Evolutionary conservation across 371 early-diverging fungal genomes (phyloP).

Genomic region (Lichtheimia hyalospora): DNA sequence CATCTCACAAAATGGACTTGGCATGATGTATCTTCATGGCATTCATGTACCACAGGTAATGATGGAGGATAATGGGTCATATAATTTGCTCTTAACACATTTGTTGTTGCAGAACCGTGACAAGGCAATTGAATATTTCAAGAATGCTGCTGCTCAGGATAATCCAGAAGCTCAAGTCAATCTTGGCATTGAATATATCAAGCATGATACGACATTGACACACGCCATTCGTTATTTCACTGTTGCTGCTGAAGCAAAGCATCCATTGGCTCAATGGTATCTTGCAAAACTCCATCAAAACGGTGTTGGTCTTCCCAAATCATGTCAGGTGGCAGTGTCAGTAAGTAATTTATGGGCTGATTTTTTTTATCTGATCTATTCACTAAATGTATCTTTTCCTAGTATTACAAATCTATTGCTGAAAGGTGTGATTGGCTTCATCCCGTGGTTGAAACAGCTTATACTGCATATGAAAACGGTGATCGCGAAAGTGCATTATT

Average conservation of each 20-base stretch:
- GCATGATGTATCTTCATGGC: slow-evolving; percentile 82
- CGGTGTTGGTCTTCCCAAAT: slow-evolving; percentile 36
- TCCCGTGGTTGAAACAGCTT: slow-evolving; percentile 62
- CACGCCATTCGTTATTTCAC: slow-evolving; percentile 30
- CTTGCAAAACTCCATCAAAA: slow-evolving; percentile 66
- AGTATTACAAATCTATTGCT: slow-evolving; percentile 78
- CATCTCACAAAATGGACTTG: slow-evolving; percentile 70
- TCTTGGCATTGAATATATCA: slow-evolving; percentile 40
- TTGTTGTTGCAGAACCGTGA: slow-evolving; percentile 32
- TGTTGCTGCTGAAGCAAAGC: slow-evolving; percentile 56
- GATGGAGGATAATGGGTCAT: not conserved
- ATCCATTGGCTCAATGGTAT: slow-evolving; percentile 75
- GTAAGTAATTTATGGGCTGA: slow-evolving; percentile 34
- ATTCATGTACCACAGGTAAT: slow-evolving; percentile 50
- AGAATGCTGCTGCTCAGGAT: slow-evolving; percentile 58
- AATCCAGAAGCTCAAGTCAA: slow-evolving; percentile 67
- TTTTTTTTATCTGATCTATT: not conserved
- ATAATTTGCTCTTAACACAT: slow-evolving; percentile 2
- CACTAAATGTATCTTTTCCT: not conserved
- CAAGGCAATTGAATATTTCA: slow-evolving; percentile 59
- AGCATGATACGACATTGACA: slow-evolving; percentile 28
- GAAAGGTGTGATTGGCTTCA: slow-evolving; percentile 86
- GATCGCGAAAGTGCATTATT: slow-evolving; percentile 72
- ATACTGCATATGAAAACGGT: slow-evolving; percentile 52
- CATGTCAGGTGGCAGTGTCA: slow-evolving; percentile 56